Evolutionary conservation across 257 asterid species (phyloP), one percentile per base, ranked within the genome.

Genomic region (Solanum habrochaites): DNA sequence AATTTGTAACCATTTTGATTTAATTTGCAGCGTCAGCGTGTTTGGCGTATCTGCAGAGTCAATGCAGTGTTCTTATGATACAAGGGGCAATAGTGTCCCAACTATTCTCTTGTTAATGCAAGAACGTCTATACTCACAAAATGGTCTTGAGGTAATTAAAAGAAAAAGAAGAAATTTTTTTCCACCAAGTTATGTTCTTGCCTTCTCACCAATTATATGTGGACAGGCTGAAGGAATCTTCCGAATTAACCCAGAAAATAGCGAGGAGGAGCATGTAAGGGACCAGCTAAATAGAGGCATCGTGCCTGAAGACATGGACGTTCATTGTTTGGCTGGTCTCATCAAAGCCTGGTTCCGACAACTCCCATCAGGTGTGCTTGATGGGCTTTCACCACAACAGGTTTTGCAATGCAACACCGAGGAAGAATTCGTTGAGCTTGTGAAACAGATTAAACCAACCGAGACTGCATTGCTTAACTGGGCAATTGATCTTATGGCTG

Each of bases 331-430:
- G 93, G 98, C 99, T 2, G 98, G 99, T 77, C 88, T 96, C 85
- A 96, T 96, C 86, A 97, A 97, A 91, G 99, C 99, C 73, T 97
- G 99, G 99, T 96, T 97, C 78, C 90, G 99, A 47, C 98, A 96
- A 90, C 96, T 96, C 5, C 99, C 99, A 1, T 92, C 92, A 2
- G 98, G 99, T 1, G 98, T 96, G 77, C 98, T 96, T 2, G 99
- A 96, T 45, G 98, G 98, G 82, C 94, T 96, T 83, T 96, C 96
- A 3, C 96, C 98, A 0, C 98, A 96, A 85, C 94, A 96, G 90
- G 98, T 96, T 5, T 74, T 96, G 87, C 90, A 95, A 35, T 96
- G 99, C 93, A 91, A 91, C 77, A 92, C 95, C 0, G 99, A 96
- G 87, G 98, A 95, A 89, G 96, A 94, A 16, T 94, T 94, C 25